Conservation (phyloP, 2,329 filamentous ascomycete genomes). For the Mycosphaerelloides madeirae region DNA sequence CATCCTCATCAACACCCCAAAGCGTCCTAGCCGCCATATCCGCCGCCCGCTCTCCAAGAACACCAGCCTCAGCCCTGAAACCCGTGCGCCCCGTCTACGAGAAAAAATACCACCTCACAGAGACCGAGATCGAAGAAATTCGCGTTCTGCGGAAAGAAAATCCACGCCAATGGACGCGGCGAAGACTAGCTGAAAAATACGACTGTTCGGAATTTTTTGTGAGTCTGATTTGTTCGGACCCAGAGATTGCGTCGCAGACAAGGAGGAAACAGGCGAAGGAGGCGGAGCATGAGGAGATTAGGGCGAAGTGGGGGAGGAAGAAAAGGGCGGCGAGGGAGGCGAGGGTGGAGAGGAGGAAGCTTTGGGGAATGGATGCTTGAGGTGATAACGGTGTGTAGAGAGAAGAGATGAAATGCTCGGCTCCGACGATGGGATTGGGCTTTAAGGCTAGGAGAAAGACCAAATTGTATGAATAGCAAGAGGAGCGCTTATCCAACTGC, state of each 20-base stretch:
- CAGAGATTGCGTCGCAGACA: conserved; percentile 43
- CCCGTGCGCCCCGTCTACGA: conserved; percentile 48
- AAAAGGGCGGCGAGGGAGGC: conserved; percentile 59
- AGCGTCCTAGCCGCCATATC: conserved; percentile 19
- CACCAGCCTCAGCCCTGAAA: conserved; percentile 35
- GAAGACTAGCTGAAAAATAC: conserved; percentile 58
- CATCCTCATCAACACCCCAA: conserved; percentile 8
- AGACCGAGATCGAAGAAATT: conserved; percentile 56
- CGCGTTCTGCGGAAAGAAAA: conserved; percentile 50
- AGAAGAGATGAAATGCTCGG: too few relatives aligned
- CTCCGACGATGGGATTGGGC: too few relatives aligned
- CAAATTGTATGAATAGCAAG: too few relatives aligned
- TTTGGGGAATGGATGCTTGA: conserved; percentile 57
- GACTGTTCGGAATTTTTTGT: conserved; percentile 60
- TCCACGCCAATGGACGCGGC: conserved; percentile 56
- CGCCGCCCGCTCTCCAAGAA: conserved; percentile 17
- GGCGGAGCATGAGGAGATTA: conserved; percentile 49
- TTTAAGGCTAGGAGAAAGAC: too few relatives aligned
- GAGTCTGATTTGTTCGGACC: conserved; percentile 53
- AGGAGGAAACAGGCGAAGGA: conserved; percentile 38
- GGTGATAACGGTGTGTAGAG: not conserved
- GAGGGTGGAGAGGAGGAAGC: conserved; percentile 53
- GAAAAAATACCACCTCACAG: conserved; percentile 59
- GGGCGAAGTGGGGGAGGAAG: conserved; percentile 57
- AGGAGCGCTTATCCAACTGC: too few relatives aligned